Percentiles rank a stretch among this genome's conserved stretches.
Evolutionary conservation across 371 early-diverging fungal genomes (phyloP).

Genomic region (Sporodiniella umbellata): DNA sequence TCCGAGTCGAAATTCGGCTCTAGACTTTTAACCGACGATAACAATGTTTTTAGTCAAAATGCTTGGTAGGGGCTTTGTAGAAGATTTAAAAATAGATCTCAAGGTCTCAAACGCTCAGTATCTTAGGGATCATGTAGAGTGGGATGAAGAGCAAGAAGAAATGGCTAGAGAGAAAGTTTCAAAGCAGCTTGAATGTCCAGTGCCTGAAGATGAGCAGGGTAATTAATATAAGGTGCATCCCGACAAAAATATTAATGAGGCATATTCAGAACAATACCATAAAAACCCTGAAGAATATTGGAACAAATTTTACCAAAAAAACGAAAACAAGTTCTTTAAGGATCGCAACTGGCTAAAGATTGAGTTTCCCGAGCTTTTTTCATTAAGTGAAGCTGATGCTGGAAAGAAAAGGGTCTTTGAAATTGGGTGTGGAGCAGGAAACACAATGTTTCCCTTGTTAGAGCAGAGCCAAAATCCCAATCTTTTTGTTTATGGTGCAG

Average conservation of each 20-base stretch:
- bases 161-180: conserved; percentile 43
- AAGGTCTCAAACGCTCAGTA: background rate
- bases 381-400: conserved; percentile 28
- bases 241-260: too few species aligned
- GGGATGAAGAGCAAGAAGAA: conserved; percentile 71
- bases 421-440: conserved; percentile 96
- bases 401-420: conserved; percentile 63
- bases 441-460: conserved; percentile 89
- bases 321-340: conserved; percentile 93
- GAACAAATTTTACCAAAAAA: conserved; percentile 87
- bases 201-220: conserved; percentile 48
- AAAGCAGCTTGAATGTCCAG: conserved; percentile 36
- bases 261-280: conserved; percentile 39
- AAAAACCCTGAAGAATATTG: conserved; percentile 43
- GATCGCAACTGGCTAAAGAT: conserved; percentile 91
- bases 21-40: conserved; percentile 54
- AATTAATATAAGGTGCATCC: background rate
- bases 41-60: conserved; percentile 71
- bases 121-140: conserved; percentile 78
- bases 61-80: conserved; percentile 60
- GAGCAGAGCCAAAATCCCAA: conserved; percentile 63
- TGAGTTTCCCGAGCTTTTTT: conserved; percentile 84
- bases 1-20: conserved; percentile 57
- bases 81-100: background rate
- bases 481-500: conserved; percentile 76